Evolutionary conservation across 1,284 basidiomycete species (phyloP), one percentile per base, ranked within the genome.

Genomic region (Hymenochaete sp.): DNA sequence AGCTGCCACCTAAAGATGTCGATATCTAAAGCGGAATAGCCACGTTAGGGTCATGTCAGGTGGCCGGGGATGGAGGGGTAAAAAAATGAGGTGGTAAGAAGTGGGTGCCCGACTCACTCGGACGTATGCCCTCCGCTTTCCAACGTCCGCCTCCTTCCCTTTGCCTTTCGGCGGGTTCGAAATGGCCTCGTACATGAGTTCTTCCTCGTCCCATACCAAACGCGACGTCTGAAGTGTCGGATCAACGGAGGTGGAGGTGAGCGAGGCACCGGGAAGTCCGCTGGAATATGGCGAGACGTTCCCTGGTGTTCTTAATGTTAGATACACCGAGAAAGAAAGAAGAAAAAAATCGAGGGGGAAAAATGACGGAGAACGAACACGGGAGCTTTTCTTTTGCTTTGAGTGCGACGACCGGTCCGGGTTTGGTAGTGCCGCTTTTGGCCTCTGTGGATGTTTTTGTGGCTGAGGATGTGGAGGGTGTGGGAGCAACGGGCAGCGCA

Each of bases 121-220:
- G 27, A 92, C 85, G 63, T 93, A 95, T 1, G 89, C 91, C 53
- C 85, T 83, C 49, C 79, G 83, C 64, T 90, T 93, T 45, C 83
- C 83, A 37, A 86, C 76, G 58, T 92, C 93, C 65, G 89, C 97
- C 63, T 90, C 93, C 66, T 93, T 93, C 8, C 81, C 83, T 60
- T 89, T 86, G 2, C 81, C 80, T 61, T 85, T 86, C 0, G 67
- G 68, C 18, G 80, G 78, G 52, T 80, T 85, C 14, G 79, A 74
- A 53, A 95, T 77, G 29, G 87, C 86, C 59, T 92, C 90, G 55
- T 91, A 95, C 91, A 93, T 93, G 24, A 92, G 70, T 64, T 93
- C 90, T 62, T 89, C 85, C 79, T 95, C 92, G 61, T 96, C 92
- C 75, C 92, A 91, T 19, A 93, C 67, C 2, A 93, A 76, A 50